These are phyloP conservation scores for Eimeria praecox DNA, from an alignment of 169 alveolate genomes.

Conservation along the genomic window DNA sequence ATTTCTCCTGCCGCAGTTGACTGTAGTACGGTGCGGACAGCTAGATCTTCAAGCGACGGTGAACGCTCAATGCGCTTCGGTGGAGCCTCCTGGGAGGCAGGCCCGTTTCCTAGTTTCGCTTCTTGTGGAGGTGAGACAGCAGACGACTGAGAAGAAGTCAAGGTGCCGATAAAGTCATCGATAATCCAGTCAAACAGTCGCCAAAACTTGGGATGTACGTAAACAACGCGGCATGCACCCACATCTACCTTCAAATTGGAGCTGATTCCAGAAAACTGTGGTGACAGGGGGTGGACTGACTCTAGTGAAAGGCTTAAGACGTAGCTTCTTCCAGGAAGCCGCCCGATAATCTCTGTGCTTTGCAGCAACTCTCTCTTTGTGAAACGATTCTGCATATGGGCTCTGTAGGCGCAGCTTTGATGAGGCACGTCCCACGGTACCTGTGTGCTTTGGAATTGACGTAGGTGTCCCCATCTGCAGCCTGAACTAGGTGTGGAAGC, in stretches of 20 bases:
- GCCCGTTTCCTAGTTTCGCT: background rate
- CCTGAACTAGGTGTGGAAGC: background rate
- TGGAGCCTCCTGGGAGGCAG: constrained; percentile 1
- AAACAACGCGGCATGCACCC: constrained; percentile 75
- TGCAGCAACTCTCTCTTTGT: background rate
- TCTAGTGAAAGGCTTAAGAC: constrained; percentile 27
- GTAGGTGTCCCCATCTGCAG: background rate
- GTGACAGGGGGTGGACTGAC: constrained; percentile 67
- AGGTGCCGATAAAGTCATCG: constrained; percentile 64
- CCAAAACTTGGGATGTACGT: constrained; percentile 78
- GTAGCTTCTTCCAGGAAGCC: constrained; percentile 72
- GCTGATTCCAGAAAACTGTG: constrained; percentile 58
- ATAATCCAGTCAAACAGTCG: constrained; percentile 77
- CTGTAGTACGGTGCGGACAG: background rate
- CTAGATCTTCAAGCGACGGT: constrained; percentile 50
- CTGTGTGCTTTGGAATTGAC: background rate
- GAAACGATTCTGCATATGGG: background rate
- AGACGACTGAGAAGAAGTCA: constrained; percentile 15
- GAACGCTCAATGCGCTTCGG: constrained; percentile 49
- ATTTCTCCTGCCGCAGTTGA: constrained; percentile 5
- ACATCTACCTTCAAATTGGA: constrained; percentile 50
- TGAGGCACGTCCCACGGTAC: background rate
- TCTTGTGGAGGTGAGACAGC: background rate
- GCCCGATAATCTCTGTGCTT: constrained; percentile 48
- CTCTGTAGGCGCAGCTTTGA: background rate